A percentile compares a stretch with the other conserved stretches of the same genome.
These are phyloP conservation scores for Trifolium subterraneum DNA, from an alignment of 306 rosid genomes.

Conservation along the genomic window DNA sequence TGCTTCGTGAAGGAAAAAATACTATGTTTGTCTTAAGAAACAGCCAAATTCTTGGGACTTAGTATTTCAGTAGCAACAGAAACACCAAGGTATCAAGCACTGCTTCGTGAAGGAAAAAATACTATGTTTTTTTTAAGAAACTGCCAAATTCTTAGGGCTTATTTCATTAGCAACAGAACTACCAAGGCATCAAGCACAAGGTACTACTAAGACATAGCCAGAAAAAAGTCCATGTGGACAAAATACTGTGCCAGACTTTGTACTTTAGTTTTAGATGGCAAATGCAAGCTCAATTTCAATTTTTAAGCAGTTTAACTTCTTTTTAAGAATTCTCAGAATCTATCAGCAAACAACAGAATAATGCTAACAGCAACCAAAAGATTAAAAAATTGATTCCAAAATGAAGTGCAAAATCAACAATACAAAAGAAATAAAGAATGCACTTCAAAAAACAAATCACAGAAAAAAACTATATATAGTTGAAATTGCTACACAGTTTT, in stretches of 20 bases:
- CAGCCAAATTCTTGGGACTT: background rate
- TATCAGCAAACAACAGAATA: background rate
- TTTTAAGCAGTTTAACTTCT: background rate
- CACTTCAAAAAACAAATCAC: background rate
- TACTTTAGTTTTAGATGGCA: background rate
- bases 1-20: too few relatives aligned
- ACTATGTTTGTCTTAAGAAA: too few relatives aligned
- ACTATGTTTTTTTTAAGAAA: too few relatives aligned
- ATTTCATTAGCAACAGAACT: background rate
- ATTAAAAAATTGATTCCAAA: too few relatives aligned
- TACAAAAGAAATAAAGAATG: background rate
- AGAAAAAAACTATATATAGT: slow-evolving; percentile 1
- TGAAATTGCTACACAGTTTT: background rate
- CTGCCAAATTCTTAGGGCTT: background rate
- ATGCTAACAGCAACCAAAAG: slow-evolving; percentile 5
- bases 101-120: too few relatives aligned
- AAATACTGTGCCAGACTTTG: slow-evolving; percentile 9
- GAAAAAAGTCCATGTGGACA: background rate
- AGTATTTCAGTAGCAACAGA: background rate
- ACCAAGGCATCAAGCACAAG: background rate
- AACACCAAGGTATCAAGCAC: background rate
- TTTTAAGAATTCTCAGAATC: background rate
- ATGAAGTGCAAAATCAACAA: too few relatives aligned
- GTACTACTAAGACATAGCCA: background rate
- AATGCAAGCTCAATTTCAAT: background rate